Evolutionary conservation across 805 yeast species (phyloP), one percentile per base, ranked within the genome.

Genomic region (Pichia cabralensis): DNA sequence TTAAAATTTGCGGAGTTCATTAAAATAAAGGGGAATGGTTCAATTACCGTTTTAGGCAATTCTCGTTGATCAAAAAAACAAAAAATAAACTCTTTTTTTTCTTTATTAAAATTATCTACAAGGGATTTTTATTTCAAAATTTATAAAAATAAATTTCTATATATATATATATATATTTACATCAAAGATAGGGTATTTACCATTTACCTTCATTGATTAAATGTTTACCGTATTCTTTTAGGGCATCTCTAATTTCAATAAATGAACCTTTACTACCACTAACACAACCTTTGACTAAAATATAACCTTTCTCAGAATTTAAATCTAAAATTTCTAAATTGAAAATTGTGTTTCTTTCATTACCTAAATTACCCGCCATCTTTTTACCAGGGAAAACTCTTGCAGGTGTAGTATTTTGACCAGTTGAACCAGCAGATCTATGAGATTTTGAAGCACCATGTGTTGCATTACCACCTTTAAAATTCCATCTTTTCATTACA

Each of bases 281-380:
- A 29, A 92, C 83, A 40, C 80, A 77, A 24, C 98, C 98, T 62
- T 82, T 82, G 29, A 88, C 78, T 33, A 88, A 64, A 33, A 92
- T 64, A 36, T 84, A 76, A 9, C 95, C 95, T 37, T 77, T 74
- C 34, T 71, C 86, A 30, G 79, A 85, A 55, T 83, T 88, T 9
- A 79, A 79, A 53, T 80, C 81, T 51, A 92, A 64, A 16, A 92
- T 78, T 53, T 77, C 69, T 18, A 76, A 67, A 56, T 85, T 88
- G 55, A 76, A 81, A 18, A 76, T 71, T 4, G 97, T 89, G 41
- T 73, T 71, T 47, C 65, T 67, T 36, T 71, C 67, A 42, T 74
- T 78, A 46, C 98, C 98, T 92, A 88, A 80, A 58, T 83, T 82
- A 45, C 98, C 98, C 24, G 97, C 94, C 98, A 92, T 89, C 62